Base-by-base conservation (phyloP, 495 filamentous ascomycete genomes). In the Trichoderma erinaceum region DNA sequence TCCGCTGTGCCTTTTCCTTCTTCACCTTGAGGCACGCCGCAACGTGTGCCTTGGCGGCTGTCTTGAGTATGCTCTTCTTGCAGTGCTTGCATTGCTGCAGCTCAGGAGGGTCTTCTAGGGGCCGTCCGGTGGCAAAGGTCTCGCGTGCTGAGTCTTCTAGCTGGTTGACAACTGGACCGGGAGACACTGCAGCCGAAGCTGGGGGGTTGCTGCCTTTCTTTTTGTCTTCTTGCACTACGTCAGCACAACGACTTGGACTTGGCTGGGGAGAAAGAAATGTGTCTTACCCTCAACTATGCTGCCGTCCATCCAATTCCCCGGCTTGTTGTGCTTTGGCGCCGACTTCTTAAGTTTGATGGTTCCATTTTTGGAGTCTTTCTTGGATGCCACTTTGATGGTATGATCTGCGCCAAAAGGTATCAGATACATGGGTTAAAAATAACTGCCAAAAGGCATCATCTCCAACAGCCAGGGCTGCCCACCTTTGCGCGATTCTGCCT, bases 11-110 rank as follows among this genome's bases (percentile, higher is more conserved):
- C 74, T 86, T 88, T 68, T 90, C 88, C 52, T 85, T 84, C 76
- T 93, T 94, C n/a, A 86, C 86, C 68, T 85, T 87, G 69, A 92
- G 75, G 68, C 92, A 96, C 13, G 83, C 80, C 23, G 84, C 83
- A 66, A 91, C 85, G 74, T 96, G 92, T 0, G 85, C 84, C 38
- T 81, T 83, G 4, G 85, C 85, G 6, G 81, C 83, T 7, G 81
- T 79, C 69, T 86, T 87, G 43, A 90, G 78, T 18, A 92, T 77
- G 4, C 85, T 86, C 69, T 92, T 90, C 78, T 91, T 93, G 81
- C 92, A 96, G 65, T 89, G 86, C 73, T 90, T 93, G 81, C 92
- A 96, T 38, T 89, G 82, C n/a, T 88, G 82, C 10, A 87, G 80
- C 43, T 92, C 88, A 7, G 87, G 82, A 18, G 78, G 69, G 69